Evolutionary conservation across 2,329 filamentous ascomycete species (phyloP), one percentile per base, ranked within the genome.

Genomic region (Botryotinia globosa): DNA sequence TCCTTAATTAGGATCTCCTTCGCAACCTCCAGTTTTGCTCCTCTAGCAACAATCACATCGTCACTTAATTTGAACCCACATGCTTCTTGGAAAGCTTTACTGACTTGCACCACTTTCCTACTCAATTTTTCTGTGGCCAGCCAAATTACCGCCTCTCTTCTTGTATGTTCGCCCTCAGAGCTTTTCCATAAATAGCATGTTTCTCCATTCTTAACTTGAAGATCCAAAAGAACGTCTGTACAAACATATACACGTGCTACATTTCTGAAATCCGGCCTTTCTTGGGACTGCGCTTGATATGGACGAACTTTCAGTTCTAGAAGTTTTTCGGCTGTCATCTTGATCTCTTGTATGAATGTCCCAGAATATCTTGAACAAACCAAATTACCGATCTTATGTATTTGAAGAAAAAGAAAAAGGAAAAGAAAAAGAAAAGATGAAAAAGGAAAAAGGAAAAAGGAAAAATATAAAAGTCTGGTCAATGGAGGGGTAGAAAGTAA

Each of bases 1-100:
- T 93, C 90, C 75, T 86, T 85, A 25, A 94, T 80, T 10, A 87
- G 82, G 4, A 95, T 84, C 42, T 85, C 84, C 6, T 86, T 84
- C 9, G 90, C 88, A 34, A 87, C 86, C 0, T 85, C 83, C 18
- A 91, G 81, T 3, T 83, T 77, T 3, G 82, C 83, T 12, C 85
- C 85, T 16, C 87, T 85, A 3, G 86, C 84, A 37, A 94, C 86
- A 12, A 86, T 85, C 65, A 97, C 84, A 68, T 89, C 87, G 66
- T 94, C 92, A 25, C 89, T 90, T 6, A 96, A 84, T 74, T 91
- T 91, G 77, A 97, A 87, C 1, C 88, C 89, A 76, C 92, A 92
- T 10, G 89, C 87, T 51, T 92, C 90, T 75, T 92, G 91, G 71
- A 97, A 88, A 9, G 89, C 85, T 75, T 92, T 90, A 34, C 92